Evolutionary conservation across 2,329 filamentous ascomycete genomes (phyloP).

Genomic region (Fusarium nygamai): DNA sequence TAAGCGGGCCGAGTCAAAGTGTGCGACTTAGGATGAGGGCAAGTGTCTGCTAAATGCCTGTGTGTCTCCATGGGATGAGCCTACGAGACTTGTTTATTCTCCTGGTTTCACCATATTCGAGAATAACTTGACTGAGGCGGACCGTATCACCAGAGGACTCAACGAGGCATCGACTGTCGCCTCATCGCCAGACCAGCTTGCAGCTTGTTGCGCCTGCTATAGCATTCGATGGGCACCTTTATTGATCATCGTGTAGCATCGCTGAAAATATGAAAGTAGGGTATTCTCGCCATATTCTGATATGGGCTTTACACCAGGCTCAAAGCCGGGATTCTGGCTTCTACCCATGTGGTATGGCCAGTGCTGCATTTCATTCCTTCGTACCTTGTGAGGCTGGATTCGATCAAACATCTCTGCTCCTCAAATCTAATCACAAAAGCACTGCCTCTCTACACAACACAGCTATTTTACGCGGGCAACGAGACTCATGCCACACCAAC

Average conservation of each 20-base stretch:
- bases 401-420: neutral
- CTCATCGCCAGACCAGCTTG: constrained; percentile 11
- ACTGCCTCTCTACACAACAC: neutral
- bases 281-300: neutral
- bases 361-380: neutral
- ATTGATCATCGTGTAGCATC: neutral
- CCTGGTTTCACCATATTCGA: constrained; percentile 44
- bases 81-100: constrained; percentile 29
- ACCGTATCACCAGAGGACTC: constrained; percentile 32
- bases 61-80: constrained; percentile 31
- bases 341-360: neutral
- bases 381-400: neutral
- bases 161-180: constrained; percentile 19
- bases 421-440: neutral
- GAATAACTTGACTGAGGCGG: constrained; percentile 39
- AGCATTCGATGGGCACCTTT: neutral
- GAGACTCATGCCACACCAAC: constrained; percentile 30
- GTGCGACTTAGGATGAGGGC: constrained; percentile 31
- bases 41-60: constrained; percentile 16
- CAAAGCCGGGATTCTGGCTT: neutral
- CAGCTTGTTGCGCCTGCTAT: neutral
- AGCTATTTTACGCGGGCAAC: constrained; percentile 24
- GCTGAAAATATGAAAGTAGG: neutral
- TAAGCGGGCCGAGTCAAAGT: constrained; percentile 43
- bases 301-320: neutral